Evolutionary conservation across 1,284 basidiomycete genomes (phyloP).

Genomic region (Leccinum griseonigrum): DNA sequence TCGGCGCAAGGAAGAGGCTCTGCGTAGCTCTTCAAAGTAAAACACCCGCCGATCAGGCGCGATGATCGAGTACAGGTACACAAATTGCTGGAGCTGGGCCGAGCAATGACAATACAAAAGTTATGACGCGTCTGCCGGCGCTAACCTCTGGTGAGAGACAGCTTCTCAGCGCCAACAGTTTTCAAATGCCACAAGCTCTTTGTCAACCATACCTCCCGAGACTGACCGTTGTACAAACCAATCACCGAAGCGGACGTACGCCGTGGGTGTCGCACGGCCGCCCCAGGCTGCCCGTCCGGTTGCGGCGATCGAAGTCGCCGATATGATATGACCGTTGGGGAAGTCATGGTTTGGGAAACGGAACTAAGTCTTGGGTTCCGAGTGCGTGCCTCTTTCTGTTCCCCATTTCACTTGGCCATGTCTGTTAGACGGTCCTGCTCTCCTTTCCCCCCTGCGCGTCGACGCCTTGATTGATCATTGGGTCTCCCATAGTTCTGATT

Average conservation of each 20-base stretch:
- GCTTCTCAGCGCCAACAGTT: not conserved
- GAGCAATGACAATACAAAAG: too few species aligned
- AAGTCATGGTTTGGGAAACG: too few species aligned
- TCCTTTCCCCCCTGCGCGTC: not conserved
- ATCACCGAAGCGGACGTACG: not conserved
- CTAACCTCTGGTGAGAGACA: not conserved
- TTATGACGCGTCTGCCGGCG: not conserved
- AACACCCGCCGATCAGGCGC: not conserved
- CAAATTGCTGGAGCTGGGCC: too few species aligned
- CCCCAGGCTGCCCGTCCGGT: too few species aligned
- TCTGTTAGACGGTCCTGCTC: not conserved
- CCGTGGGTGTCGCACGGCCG: slow-evolving; percentile 2
- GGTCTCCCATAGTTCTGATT: not conserved
- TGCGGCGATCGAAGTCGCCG: too few species aligned
- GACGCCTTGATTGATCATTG: not conserved
- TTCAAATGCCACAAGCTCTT: not conserved
- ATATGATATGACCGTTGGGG: too few species aligned
- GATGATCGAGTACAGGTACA: too few species aligned
- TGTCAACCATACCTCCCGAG: not conserved
- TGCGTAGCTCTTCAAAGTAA: not conserved
- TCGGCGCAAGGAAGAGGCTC: too few species aligned
- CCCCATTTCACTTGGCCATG: not conserved
- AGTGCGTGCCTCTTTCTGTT: not conserved
- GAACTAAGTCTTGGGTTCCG: not conserved
- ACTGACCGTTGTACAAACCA: too few species aligned